phyloP scores from a whole-genome alignment of 192 early-diverging fungal genomes.

The Rhizoclosmatium globosum region DNA sequence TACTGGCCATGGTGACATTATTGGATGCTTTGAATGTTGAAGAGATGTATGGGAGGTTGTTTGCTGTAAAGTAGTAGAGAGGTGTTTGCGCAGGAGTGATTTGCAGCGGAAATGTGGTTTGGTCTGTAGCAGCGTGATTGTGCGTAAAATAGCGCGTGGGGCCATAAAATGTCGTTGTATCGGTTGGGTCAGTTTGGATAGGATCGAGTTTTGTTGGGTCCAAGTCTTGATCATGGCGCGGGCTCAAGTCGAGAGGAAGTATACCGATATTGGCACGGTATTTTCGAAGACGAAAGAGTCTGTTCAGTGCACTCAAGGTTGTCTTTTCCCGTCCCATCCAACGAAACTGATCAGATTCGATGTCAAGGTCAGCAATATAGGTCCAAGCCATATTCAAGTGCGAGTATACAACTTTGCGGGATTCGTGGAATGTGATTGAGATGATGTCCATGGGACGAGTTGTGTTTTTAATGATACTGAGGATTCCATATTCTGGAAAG shows the following conservation, averaged over 20 bases:
- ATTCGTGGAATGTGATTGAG: constrained; percentile 47
- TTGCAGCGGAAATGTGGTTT: constrained; percentile 56
- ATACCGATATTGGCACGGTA: constrained; percentile 68
- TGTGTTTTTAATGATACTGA: constrained; percentile 51
- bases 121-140: constrained; percentile 40
- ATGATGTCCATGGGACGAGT: constrained; percentile 53
- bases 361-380: constrained; percentile 58
- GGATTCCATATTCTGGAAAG: constrained; percentile 44
- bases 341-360: constrained; percentile 58
- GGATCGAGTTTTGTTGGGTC: constrained; percentile 19
- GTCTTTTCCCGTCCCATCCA: constrained; percentile 50
- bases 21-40: constrained; percentile 60
- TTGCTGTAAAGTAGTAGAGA: constrained; percentile 58
- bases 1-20: constrained; percentile 58
- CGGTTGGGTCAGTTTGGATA: not conserved
- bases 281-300: constrained; percentile 64
- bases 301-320: constrained; percentile 55
- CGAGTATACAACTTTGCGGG: constrained; percentile 44
- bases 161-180: constrained; percentile 2
- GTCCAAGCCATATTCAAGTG: constrained; percentile 57
- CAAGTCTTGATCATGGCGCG: not conserved
- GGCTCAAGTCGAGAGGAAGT: constrained; percentile 40
- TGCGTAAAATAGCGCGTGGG: not conserved
- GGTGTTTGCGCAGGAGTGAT: constrained; percentile 53
- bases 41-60: constrained; percentile 70